Percentiles rank a stretch among this genome's conserved stretches.
Conservation (phyloP, 805 yeast species). For the Candida chauliodis region DNA sequence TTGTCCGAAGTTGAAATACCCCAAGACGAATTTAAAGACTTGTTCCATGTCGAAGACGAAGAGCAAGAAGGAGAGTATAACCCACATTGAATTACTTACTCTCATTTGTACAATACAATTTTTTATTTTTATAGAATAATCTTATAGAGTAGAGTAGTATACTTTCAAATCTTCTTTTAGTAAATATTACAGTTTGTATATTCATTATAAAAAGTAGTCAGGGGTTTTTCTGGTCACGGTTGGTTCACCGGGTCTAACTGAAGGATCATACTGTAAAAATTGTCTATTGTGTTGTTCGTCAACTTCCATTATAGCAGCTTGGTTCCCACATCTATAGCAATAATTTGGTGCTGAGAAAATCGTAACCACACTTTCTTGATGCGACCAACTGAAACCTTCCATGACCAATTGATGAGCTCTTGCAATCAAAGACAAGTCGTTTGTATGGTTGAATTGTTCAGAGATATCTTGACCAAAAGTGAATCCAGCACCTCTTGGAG, state of each 20-base stretch:
- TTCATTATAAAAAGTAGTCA: slow-evolving; percentile 85
- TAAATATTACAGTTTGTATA: too few species aligned
- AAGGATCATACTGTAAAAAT: slow-evolving; percentile 93
- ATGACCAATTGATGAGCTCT: slow-evolving; percentile 97
- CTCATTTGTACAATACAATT: too few species aligned
- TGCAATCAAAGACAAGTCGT: slow-evolving; percentile 79
- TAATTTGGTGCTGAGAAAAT: slow-evolving; percentile 94
- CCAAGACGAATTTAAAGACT: slow-evolving; percentile 41
- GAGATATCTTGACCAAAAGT: slow-evolving; percentile 95
- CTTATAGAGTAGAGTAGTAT: too few species aligned
- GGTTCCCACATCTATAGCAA: slow-evolving; percentile 97
- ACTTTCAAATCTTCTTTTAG: too few species aligned
- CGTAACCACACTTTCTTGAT: slow-evolving; percentile 90
- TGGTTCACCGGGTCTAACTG: slow-evolving; percentile 97
- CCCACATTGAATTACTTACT: slow-evolving; percentile 10
- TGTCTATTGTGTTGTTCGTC: slow-evolving; percentile 90
- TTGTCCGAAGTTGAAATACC: slow-evolving; percentile 42
- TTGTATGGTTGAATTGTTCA: slow-evolving; percentile 89
- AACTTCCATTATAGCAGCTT: slow-evolving; percentile 97
- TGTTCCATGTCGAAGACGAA: slow-evolving; percentile 36
- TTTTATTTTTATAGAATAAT: too few species aligned
- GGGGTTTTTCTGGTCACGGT: slow-evolving; percentile 96
- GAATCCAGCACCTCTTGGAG: slow-evolving; percentile 98
- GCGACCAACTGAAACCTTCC: slow-evolving; percentile 96
- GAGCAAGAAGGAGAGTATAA: slow-evolving; percentile 9